These are phyloP conservation scores for Neurospora intermedia DNA, from an alignment of 495 filamentous ascomycete species.

Conservation along the genomic window DNA sequence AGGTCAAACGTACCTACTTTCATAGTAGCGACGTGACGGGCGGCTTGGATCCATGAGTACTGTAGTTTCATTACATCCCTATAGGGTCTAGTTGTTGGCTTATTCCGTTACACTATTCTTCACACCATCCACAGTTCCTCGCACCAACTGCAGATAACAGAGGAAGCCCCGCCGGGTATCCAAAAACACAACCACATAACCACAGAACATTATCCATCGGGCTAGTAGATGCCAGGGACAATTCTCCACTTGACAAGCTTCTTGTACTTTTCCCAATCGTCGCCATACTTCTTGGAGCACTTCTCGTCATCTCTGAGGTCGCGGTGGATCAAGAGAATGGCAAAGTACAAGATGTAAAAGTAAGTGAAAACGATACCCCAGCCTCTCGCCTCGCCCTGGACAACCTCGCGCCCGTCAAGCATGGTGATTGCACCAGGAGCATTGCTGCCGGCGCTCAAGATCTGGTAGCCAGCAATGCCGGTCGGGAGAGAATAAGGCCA, in stretches of 20 bases:
- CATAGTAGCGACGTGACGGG: not conserved
- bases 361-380: slow-evolving; percentile 87
- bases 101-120: not conserved
- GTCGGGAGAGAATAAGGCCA: slow-evolving; percentile 92
- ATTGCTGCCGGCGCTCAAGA: slow-evolving; percentile 41
- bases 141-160: not conserved
- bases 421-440: slow-evolving; percentile 40
- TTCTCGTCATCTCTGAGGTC: slow-evolving; percentile 87
- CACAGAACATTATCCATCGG: not conserved
- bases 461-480: slow-evolving; percentile 67
- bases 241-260: slow-evolving; percentile 75
- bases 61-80: not conserved
- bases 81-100: not conserved
- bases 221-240: slow-evolving; percentile 80
- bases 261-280: slow-evolving; percentile 87
- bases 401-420: slow-evolving; percentile 48
- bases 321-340: slow-evolving; percentile 78
- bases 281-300: slow-evolving; percentile 84
- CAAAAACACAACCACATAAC: not conserved
- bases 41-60: not conserved
- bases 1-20: not conserved
- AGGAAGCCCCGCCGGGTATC: not conserved
- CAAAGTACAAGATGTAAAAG: slow-evolving; percentile 94
- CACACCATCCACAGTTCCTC: not conserved
- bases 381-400: slow-evolving; percentile 61